Evolutionary conservation across 1,284 basidiomycete genomes (phyloP).

Genomic region (Pseudozyma sp.): DNA sequence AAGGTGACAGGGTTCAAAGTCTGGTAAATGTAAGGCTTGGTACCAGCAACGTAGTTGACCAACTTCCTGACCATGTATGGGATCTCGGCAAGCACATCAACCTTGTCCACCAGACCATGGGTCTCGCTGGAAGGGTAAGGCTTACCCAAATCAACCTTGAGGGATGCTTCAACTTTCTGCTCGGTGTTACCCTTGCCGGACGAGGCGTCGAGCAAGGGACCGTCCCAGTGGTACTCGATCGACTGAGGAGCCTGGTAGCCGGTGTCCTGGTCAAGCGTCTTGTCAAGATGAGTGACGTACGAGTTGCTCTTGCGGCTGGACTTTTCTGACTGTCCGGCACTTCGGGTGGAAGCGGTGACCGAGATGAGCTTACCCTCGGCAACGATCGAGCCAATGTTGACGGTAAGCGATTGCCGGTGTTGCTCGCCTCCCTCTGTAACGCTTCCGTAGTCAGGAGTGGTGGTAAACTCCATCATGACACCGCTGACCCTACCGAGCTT

Average conservation of each 20-base stretch:
- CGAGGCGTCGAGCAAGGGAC: conserved; percentile 72
- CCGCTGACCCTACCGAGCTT: conserved; percentile 76
- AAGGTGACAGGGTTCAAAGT: conserved; percentile 83
- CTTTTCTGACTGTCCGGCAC: conserved; percentile 41
- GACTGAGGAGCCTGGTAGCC: conserved; percentile 82
- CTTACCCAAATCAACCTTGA: conserved; percentile 59
- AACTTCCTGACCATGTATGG: conserved; percentile 89
- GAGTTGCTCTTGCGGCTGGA: conserved; percentile 75
- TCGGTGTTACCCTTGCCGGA: conserved; percentile 38
- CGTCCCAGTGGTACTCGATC: conserved; percentile 84
- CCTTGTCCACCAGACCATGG: conserved; percentile 92
- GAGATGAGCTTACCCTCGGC: conserved; percentile 80
- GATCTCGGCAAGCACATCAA: conserved; percentile 95
- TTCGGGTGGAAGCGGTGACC: conserved; percentile 73
- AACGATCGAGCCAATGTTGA: conserved; percentile 87
- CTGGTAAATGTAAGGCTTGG: conserved; percentile 93
- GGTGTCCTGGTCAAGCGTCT: conserved; percentile 77
- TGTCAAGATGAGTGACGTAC: conserved; percentile 77
- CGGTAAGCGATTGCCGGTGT: conserved; percentile 65
- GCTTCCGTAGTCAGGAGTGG: conserved; percentile 70
- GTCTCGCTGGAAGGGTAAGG: conserved; percentile 47
- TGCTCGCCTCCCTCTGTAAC: conserved; percentile 7
- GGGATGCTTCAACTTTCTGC: conserved; percentile 42
- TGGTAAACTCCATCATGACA: conserved; percentile 96
- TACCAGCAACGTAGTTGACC: conserved; percentile 88